Base-by-base conservation (phyloP, 2,329 filamentous ascomycete species). In the Diaporthe caulivora region DNA sequence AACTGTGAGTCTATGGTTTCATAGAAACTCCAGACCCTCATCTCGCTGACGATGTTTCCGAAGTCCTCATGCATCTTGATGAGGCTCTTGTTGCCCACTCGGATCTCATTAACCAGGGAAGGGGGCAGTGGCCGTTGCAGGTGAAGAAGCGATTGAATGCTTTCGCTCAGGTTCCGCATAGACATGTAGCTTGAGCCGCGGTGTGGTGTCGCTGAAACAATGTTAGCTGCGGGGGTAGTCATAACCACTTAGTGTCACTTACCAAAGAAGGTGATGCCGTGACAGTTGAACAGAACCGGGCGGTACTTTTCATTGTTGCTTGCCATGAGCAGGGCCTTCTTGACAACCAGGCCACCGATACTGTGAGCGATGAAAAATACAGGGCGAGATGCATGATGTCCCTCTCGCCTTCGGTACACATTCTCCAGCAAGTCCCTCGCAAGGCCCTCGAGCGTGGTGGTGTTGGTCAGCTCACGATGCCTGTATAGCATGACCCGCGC, bases 131-230 rank as follows among this genome's bases (percentile, higher is more conserved):
- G 85, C 18, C 81, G 79, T 13, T 88, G 84, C 0, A 92, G 81
- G 54, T 86, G 85, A 8, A 92, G 83, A 7, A 91, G 77, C 3
- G 80, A 80, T 65, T 86, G 85, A 37, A 92, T 90, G 77, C 88
- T 89, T 21, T 84, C 79, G 15, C 86, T 85, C n/a, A 92, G 84
- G 55, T 87, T 86, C 0, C 84, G 84, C 83, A 90, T 90, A 2
- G 89, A 90, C 76, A 92, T 84, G 77, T 92, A 92, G 55, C 87
- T 91, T 0, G 90, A 92, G 3, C 90, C 90, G 24, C 89, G 89
- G 76, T 92, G 90, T 0, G 90, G 90, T 1, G 90, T 90, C 24
- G 85, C 88, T 89, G 70, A n/a, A n/a, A 2, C 62, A 10, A 44
- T 21, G 64, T 79, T 72, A 79, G 75, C 10, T 18, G n/a, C n/a